Evolutionary conservation across 2,329 filamentous ascomycete genomes (phyloP).

Genomic region (Pezicula carpinea): DNA sequence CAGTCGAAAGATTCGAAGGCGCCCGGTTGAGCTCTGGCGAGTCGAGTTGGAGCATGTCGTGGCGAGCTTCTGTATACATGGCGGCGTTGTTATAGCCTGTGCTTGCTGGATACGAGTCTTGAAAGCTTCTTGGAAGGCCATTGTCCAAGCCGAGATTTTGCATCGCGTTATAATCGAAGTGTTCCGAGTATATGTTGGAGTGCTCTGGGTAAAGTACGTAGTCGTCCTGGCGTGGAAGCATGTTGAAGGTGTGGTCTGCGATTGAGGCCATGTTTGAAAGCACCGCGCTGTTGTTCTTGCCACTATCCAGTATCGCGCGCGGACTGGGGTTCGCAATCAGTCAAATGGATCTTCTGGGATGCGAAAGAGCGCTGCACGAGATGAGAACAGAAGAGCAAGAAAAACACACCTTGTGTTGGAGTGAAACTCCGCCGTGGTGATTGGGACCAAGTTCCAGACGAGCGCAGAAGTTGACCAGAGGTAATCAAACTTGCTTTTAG

Average conservation of each 20-base stretch:
- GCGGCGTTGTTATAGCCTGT: conserved; percentile 41
- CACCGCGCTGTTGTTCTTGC: conserved; percentile 9
- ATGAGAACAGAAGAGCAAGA: background rate
- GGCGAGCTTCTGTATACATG: conserved; percentile 38
- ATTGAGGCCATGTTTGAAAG: background rate
- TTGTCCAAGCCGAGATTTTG: conserved; percentile 38
- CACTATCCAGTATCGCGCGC: conserved; percentile 19
- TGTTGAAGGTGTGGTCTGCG: conserved; percentile 20
- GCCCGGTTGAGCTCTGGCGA: conserved; percentile 24
- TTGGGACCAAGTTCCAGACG: background rate
- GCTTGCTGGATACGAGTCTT: conserved; percentile 32
- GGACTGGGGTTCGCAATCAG: conserved; percentile 9
- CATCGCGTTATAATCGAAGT: conserved; percentile 44
- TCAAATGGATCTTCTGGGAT: background rate
- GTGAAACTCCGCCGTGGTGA: conserved; percentile 10
- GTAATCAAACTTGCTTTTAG: conserved; percentile 1
- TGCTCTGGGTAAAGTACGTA: conserved; percentile 44
- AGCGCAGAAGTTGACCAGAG: background rate
- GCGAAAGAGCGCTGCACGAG: no score
- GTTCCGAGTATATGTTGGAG: conserved; percentile 34
- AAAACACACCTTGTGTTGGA: conserved; percentile 14
- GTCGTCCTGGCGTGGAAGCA: conserved; percentile 31
- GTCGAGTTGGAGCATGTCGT: conserved; percentile 17
- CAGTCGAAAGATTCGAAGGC: conserved; percentile 28
- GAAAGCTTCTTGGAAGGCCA: conserved; percentile 20